phyloP scores from a whole-genome alignment of 441 rosid genomes.

The Brassica hybrid region DNA sequence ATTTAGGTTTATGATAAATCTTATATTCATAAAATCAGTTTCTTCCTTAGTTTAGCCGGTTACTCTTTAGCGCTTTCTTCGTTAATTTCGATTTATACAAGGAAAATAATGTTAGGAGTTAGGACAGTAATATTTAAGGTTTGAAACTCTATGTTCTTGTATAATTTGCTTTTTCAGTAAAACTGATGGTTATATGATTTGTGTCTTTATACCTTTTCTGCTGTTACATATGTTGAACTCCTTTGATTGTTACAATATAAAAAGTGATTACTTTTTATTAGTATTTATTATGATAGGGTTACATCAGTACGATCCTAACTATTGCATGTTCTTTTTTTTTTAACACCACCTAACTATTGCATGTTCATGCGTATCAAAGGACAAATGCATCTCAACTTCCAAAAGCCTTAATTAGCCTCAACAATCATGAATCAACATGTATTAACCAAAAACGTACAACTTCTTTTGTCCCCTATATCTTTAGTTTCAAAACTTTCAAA shows the following conservation, averaged over 20 bases:
- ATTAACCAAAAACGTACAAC: slow-evolving; percentile 4
- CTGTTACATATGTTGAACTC: not conserved
- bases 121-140: not conserved
- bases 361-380: slow-evolving; percentile 24
- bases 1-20: not conserved
- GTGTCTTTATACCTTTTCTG: not conserved
- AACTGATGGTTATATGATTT: not conserved
- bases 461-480: not conserved
- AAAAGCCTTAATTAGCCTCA: not conserved
- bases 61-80: not conserved
- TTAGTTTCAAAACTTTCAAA: not conserved
- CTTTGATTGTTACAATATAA: not conserved
- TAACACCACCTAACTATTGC: slow-evolving; percentile 9
- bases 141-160: not conserved
- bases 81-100: not conserved
- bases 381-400: not conserved
- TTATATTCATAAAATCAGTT: not conserved
- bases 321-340: slow-evolving; percentile 21
- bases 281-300: not conserved
- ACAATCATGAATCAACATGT: not conserved
- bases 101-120: not conserved
- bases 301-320: not conserved
- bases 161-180: not conserved
- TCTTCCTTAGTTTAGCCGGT: slow-evolving; percentile 3
- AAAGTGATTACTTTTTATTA: not conserved